Evolutionary conservation across 148 eudicot species (phyloP).

Genomic region (Silene latifolia): DNA sequence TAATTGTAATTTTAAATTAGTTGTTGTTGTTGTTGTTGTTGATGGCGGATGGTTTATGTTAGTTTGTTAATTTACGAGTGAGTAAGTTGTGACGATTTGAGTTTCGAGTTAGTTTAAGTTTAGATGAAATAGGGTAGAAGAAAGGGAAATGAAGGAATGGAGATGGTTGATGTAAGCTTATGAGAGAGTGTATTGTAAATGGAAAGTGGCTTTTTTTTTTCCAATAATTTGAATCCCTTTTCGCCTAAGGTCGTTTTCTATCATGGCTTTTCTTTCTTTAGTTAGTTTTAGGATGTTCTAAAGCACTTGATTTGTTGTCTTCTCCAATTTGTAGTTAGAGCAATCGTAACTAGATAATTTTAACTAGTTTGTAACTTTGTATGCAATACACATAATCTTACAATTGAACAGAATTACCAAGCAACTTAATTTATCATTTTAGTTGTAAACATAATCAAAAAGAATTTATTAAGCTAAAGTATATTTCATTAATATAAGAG

Average conservation of each 20-base stretch:
- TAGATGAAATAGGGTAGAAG: neutral
- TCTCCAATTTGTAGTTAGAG: neutral
- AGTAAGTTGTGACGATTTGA: neutral
- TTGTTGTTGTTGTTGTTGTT: neutral
- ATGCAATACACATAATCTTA: too few species aligned
- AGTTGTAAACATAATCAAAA: too few species aligned
- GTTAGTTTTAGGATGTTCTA: neutral
- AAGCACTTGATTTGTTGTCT: neutral
- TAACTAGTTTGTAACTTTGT: too few species aligned
- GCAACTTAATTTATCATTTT: too few species aligned
- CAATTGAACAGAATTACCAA: too few species aligned
- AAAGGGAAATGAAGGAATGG: neutral
- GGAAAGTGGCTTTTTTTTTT: constrained; percentile 11
- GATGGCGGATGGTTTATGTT: neutral
- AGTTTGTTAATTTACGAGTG: neutral
- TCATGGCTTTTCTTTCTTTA: constrained; percentile 9
- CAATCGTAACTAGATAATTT: too few species aligned
- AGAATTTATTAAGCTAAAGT: too few species aligned
- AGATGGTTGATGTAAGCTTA: neutral
- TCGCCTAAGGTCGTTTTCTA: neutral
- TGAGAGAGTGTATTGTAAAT: constrained; percentile 12
- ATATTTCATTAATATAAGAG: too few species aligned
- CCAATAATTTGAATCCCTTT: constrained; percentile 4
- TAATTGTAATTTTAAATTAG: too few species aligned
- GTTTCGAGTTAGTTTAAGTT: neutral